phyloP scores from a whole-genome alignment of 2,329 filamentous ascomycete genomes.

The Aspergillus ochraceus region DNA sequence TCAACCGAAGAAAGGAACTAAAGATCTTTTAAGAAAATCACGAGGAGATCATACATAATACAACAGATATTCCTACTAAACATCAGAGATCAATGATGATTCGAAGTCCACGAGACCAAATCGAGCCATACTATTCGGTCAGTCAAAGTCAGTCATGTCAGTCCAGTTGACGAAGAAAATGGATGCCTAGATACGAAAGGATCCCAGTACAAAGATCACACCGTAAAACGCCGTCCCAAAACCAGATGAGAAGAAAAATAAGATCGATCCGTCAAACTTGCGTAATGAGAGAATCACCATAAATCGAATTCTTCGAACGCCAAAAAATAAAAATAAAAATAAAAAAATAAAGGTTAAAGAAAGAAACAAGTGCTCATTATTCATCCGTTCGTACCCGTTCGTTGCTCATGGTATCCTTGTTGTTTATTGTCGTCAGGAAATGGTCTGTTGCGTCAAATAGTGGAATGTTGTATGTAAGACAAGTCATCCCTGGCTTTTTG shows the following conservation, averaged over 20 bases:
- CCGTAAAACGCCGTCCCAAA: neutral
- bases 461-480: neutral
- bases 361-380: conserved; percentile 1
- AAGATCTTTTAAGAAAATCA: too few relatives aligned
- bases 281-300: neutral
- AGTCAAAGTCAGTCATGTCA: neutral
- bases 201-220: neutral
- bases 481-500: neutral
- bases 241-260: neutral
- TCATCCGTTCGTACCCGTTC: conserved; percentile 14
- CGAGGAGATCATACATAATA: neutral
- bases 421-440: conserved; percentile 20
- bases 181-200: neutral
- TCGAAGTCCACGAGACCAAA: neutral
- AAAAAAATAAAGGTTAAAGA: conserved; percentile 4
- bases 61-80: neutral
- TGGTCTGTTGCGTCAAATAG: conserved; percentile 4
- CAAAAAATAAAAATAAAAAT: conserved; percentile 10
- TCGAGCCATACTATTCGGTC: too few relatives aligned
- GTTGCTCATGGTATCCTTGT: conserved; percentile 10
- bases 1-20: too few relatives aligned
- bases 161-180: neutral
- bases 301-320: conserved; percentile 14
- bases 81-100: neutral
- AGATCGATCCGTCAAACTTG: conserved; percentile 4